These are phyloP conservation scores for Gypsophila paniculata DNA, from an alignment of 179 eudicot genomes.

Conservation along the genomic window DNA sequence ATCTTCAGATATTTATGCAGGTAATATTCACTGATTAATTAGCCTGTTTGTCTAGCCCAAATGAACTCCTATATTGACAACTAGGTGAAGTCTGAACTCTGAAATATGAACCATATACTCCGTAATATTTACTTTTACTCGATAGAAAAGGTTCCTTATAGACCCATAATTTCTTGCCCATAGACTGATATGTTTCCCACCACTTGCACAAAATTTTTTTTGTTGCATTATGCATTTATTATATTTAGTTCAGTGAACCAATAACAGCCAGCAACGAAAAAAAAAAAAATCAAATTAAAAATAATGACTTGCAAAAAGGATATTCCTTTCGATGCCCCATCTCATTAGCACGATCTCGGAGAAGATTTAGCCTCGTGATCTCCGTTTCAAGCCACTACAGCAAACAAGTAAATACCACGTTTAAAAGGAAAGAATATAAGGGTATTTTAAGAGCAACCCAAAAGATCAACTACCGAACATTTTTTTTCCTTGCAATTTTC, in stretches of 20 bases:
- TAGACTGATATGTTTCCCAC: neutral
- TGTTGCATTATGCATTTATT: neutral
- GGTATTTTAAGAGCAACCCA: neutral
- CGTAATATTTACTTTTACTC: neutral
- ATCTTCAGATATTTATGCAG: neutral
- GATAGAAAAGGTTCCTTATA: neutral
- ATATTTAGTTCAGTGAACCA: conserved; percentile 2
- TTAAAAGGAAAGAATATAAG: neutral
- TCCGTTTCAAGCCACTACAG: conserved; percentile 89
- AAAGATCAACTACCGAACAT: neutral
- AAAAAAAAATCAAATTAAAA: neutral
- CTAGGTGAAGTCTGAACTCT: neutral
- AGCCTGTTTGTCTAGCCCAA: neutral
- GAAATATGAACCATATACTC: neutral
- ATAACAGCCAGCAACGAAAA: neutral
- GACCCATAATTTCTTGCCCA: neutral
- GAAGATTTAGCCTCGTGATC: conserved; percentile 68
- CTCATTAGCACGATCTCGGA: conserved; percentile 96
- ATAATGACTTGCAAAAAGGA: conserved; percentile 47
- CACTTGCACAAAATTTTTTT: neutral
- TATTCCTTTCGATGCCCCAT: conserved; percentile 88
- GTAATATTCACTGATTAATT: conserved; percentile 1
- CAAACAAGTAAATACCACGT: conserved; percentile 23
- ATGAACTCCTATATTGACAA: conserved; percentile 10
- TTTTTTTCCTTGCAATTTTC: neutral